phyloP scores from a whole-genome alignment of 1,284 basidiomycete genomes.

The Abortiporus biennis region DNA sequence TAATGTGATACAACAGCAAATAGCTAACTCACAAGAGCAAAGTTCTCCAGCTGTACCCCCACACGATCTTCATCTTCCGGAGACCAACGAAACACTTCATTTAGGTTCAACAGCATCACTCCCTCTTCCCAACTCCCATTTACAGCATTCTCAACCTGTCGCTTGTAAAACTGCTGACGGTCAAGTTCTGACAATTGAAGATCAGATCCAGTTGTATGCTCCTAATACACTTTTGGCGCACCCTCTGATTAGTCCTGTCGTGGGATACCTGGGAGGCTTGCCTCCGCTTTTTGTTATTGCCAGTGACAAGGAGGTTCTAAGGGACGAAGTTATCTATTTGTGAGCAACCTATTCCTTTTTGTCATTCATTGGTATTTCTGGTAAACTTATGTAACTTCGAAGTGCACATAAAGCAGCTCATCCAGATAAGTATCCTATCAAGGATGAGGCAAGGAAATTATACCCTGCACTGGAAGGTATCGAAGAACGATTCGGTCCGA shows the following conservation, averaged over 20 bases:
- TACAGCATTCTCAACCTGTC: constrained; percentile 36
- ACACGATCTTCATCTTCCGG: constrained; percentile 9
- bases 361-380: neutral
- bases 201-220: constrained; percentile 87
- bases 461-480: constrained; percentile 67
- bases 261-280: constrained; percentile 87
- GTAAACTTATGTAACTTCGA: neutral
- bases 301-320: constrained; percentile 87
- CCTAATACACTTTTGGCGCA: constrained; percentile 81
- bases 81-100: constrained; percentile 16
- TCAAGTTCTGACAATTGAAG: constrained; percentile 47
- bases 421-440: constrained; percentile 70
- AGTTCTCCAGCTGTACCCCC: constrained; percentile 1
- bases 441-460: constrained; percentile 50
- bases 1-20: no score
- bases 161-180: constrained; percentile 37
- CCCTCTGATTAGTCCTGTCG: constrained; percentile 80
- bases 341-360: constrained; percentile 34
- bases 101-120: constrained; percentile 42
- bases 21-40: neutral
- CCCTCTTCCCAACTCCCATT: constrained; percentile 15
- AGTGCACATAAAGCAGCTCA: constrained; percentile 92
- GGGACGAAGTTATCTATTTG: constrained; percentile 91
- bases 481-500: constrained; percentile 55
- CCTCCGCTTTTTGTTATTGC: constrained; percentile 85